Evolutionary conservation across 2,329 filamentous ascomycete genomes (phyloP), one percentile per base, ranked within the genome.

Genomic region (Teratosphaeria nubilosa): DNA sequence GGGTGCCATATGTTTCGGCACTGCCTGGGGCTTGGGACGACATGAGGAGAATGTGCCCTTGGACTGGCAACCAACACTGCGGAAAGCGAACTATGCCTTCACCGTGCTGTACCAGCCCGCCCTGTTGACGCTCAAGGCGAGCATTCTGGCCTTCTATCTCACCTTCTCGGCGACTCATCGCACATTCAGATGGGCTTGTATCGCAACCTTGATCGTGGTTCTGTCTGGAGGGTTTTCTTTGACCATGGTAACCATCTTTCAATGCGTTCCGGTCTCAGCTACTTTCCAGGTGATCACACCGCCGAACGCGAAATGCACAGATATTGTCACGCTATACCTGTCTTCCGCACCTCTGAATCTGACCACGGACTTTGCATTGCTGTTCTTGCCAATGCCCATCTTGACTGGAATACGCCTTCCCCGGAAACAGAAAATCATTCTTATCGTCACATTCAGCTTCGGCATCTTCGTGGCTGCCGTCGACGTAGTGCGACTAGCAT

Each of bases 61-160:
- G 0, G 67, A 72, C n/a, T 76, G 83, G 70, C 73, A 78, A 62
- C 65, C 75, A 13, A 71, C 75, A 1, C 75, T 91, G 62, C 80
- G 84, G 65, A 78, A 76, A 64, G 75, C 78, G 14, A 78, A 82
- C 65, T 85, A 84, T 73, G 78, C 76, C 54, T 84, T 85, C 65
- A 81, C 80, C 20, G 80, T 85, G 27, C 74, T 86, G 54, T 85
- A 86, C 71, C 95, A 96, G 69, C 91, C 91, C 13, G 87, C 89
- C 3, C 78, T 96, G 58, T 95, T 95, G 89, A 85, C 87, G 2
- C 90, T 90, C 55, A 96, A 96, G 75, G 91, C 89, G 0, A 95
- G 90, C n/a, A 89, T 96, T 66, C 79, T 96, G 59, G 80, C 94
- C 56, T 96, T 96, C 73, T 96, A 95, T 74, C 79, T 96, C 54